Conservation (phyloP, 2,329 filamentous ascomycete genomes). For the Pseudocercospora eumusae region DNA sequence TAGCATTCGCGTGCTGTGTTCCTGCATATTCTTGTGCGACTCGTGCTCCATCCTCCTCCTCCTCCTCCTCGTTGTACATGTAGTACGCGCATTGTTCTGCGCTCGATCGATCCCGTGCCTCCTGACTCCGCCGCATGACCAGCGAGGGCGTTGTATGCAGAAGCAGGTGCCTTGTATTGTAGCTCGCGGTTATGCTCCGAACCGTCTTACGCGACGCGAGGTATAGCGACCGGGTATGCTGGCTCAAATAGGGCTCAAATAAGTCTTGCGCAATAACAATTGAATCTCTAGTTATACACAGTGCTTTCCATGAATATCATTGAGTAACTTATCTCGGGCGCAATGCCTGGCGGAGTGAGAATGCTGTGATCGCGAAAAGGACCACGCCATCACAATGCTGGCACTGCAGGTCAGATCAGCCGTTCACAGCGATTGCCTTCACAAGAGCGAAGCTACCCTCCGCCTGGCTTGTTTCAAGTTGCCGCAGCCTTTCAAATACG, state of each 20-base stretch:
- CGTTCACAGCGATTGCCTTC: conserved; percentile 3
- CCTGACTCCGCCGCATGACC: background rate
- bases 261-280: background rate
- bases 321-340: background rate
- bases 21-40: background rate
- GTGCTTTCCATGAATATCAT: background rate
- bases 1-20: background rate
- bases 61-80: background rate
- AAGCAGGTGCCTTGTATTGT: background rate
- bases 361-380: conserved; percentile 5
- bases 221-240: background rate
- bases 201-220: background rate
- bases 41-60: conserved; percentile 1
- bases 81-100: background rate
- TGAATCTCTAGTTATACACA: background rate
- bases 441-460: background rate
- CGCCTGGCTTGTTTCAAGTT: background rate
- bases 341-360: background rate
- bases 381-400: background rate
- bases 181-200: background rate
- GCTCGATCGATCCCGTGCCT: background rate
- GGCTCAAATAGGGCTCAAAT: background rate
- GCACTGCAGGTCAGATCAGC: conserved; percentile 3
- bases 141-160: background rate
- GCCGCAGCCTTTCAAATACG: background rate